phyloP scores from a whole-genome alignment of 2,329 filamentous ascomycete species.

The Fusarium lyarnte region DNA sequence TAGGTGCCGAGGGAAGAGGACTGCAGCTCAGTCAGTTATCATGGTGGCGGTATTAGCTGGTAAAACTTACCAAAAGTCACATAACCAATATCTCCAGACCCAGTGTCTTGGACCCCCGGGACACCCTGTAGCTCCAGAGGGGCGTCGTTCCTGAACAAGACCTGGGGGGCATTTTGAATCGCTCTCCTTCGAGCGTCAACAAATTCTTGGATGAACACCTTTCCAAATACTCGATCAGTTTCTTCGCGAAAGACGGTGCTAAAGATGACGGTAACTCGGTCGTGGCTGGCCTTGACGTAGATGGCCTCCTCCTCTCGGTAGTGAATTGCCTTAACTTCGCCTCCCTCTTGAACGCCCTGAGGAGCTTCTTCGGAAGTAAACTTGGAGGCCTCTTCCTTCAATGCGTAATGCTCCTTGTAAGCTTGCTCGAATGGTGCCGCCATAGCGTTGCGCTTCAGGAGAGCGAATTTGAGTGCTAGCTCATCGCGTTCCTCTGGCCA shows the following conservation, averaged over 20 bases:
- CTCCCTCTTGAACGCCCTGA: conserved; percentile 87
- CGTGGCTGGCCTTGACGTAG: conserved; percentile 96
- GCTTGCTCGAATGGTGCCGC: conserved; percentile 97
- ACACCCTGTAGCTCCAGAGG: conserved; percentile 90
- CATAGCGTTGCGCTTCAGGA: conserved; percentile 98
- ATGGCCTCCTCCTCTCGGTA: conserved; percentile 99
- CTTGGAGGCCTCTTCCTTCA: conserved; percentile 88
- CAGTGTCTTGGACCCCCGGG: conserved; percentile 79
- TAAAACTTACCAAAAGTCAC: conserved; percentile 87
- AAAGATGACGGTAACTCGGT: conserved; percentile 98
- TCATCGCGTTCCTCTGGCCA: conserved; percentile 81
- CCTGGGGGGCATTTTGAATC: conserved; percentile 98
- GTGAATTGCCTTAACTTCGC: conserved; percentile 94
- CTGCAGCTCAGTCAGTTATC: conserved; percentile 56
- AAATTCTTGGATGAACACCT: conserved; percentile 98
- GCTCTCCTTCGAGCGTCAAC: conserved; percentile 94
- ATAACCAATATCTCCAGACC: conserved; percentile 90
- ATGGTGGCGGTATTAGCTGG: not conserved
- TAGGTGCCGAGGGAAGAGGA: conserved; percentile 94
- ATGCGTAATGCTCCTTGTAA: conserved; percentile 88
- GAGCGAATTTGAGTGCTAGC: conserved; percentile 84
- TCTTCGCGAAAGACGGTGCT: conserved; percentile 98
- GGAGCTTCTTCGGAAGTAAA: conserved; percentile 95
- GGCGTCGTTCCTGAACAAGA: conserved; percentile 93
- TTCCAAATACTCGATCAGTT: conserved; percentile 96